Conservation (phyloP, 176 grass and related monocot genomes). For the Aechmea fasciata region DNA sequence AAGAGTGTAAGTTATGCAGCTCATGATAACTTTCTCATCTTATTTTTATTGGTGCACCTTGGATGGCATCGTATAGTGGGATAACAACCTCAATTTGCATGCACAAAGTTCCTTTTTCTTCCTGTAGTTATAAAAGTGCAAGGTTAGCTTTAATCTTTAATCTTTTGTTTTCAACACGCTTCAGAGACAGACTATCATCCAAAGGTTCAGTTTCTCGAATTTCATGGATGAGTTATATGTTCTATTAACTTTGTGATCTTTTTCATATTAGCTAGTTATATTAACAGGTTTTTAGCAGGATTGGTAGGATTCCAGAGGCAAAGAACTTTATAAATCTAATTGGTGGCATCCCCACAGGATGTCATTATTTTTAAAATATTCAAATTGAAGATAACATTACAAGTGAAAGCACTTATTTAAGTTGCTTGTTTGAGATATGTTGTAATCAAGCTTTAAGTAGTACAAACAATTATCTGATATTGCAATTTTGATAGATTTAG, state of each 20-base stretch:
- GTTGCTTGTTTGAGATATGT: neutral
- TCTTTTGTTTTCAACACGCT: neutral
- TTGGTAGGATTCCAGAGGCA: neutral
- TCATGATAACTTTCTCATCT: conserved; percentile 13
- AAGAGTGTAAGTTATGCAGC: conserved; percentile 58
- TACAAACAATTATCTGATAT: neutral
- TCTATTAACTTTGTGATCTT: neutral
- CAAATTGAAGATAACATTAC: neutral
- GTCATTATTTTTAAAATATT: no score
- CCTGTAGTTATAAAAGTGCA: neutral
- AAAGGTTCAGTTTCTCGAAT: neutral
- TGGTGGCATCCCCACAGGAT: neutral
- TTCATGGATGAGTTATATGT: neutral
- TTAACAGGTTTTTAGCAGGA: neutral
- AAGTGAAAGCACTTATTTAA: neutral
- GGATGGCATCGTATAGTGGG: neutral
- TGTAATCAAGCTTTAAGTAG: neutral
- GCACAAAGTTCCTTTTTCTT: neutral
- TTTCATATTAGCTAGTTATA: neutral
- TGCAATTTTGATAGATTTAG: neutral
- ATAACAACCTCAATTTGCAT: neutral
- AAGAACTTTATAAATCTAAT: neutral
- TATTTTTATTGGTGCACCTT: neutral
- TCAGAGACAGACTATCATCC: neutral
- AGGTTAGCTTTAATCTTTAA: neutral